Percentiles rank a stretch among this genome's conserved stretches.
phyloP scores from a whole-genome alignment of 2,329 filamentous ascomycete genomes.

The Pseudogymnoascus sp. region DNA sequence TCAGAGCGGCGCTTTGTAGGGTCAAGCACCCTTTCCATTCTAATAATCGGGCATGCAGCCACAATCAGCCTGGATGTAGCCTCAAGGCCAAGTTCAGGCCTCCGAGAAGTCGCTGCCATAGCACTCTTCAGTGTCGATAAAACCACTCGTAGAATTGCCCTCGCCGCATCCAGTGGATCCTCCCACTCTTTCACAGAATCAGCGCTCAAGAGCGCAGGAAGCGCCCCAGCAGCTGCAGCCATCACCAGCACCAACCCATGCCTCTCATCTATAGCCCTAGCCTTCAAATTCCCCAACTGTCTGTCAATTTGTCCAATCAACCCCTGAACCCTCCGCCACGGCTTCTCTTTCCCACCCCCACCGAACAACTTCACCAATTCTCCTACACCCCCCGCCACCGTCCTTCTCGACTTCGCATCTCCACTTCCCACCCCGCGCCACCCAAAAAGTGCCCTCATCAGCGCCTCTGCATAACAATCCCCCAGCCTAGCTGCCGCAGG shows the following conservation, averaged over 20 bases:
- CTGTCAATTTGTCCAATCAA: constrained; percentile 37
- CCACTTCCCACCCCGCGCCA: constrained; percentile 86
- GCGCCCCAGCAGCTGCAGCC: constrained; percentile 46
- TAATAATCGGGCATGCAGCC: constrained; percentile 42
- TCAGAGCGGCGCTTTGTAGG: not conserved
- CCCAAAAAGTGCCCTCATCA: constrained; percentile 63
- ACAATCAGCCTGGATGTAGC: constrained; percentile 52
- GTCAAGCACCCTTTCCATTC: not conserved
- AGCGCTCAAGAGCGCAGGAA: not conserved
- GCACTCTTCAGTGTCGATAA: not conserved
- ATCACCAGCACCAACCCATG: constrained; percentile 59
- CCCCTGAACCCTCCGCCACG: constrained; percentile 24
- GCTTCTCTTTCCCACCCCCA: not conserved
- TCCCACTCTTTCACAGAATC: not conserved
- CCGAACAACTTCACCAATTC: constrained; percentile 33
- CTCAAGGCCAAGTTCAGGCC: constrained; percentile 57
- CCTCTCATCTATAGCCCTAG: constrained; percentile 58
- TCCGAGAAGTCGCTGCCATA: constrained; percentile 19
- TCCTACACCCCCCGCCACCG: constrained; percentile 64
- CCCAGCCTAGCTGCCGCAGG: constrained; percentile 59
- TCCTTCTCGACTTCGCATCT: constrained; percentile 64
- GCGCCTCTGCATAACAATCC: constrained; percentile 55
- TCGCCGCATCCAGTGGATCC: not conserved
- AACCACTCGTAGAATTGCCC: not conserved
- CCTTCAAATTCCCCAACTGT: constrained; percentile 40